Conservation (phyloP, 257 asterid species). For the Solanum appendiculatum region DNA sequence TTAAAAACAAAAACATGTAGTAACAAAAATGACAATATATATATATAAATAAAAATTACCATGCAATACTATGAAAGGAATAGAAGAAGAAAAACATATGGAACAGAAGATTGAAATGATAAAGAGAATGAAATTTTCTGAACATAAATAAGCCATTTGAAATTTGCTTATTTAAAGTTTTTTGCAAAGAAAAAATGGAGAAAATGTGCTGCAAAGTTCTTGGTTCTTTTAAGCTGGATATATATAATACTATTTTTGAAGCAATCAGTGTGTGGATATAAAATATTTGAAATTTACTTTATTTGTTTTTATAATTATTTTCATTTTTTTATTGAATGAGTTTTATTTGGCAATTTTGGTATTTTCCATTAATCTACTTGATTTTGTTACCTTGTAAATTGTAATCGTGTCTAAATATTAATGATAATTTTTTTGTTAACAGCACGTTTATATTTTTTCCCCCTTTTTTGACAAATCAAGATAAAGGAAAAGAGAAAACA, state of each 20-base stretch:
- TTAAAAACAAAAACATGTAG: not conserved
- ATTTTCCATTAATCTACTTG: not conserved
- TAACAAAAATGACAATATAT: not conserved
- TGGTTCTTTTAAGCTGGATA: not conserved
- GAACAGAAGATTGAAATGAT: not conserved
- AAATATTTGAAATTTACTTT: not conserved
- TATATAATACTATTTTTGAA: not conserved
- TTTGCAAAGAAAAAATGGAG: not conserved
- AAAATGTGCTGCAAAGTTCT: not conserved
- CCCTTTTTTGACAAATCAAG: not conserved
- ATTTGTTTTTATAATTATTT: not conserved
- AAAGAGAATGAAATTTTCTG: not conserved
- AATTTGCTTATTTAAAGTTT: not conserved
- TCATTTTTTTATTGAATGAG: not conserved
- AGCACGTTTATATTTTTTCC: not conserved
- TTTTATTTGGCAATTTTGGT: not conserved
- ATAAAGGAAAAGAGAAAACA: not conserved
- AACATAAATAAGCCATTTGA: not conserved
- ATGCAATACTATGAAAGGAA: slow-evolving; percentile 22
- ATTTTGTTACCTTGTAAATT: not conserved
- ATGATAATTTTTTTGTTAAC: not conserved
- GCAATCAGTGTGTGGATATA: not conserved
- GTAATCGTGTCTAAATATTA: not conserved
- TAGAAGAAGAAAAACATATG: not conserved
- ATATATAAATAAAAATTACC: not conserved